These are phyloP conservation scores for Pogostemon cablin DNA, from an alignment of 257 asterid species.

Conservation along the genomic window DNA sequence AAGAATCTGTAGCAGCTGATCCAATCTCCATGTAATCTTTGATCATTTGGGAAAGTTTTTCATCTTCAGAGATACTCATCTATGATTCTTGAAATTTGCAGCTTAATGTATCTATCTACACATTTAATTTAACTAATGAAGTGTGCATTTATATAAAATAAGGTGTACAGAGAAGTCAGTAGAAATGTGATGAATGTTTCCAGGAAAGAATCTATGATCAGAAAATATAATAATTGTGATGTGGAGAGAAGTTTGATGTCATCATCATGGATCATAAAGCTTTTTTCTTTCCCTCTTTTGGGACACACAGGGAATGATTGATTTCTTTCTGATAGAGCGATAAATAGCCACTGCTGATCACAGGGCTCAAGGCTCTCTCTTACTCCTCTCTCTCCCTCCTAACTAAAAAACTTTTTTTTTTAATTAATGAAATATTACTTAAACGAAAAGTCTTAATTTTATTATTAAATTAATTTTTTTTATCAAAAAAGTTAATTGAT, in stretches of 20 bases:
- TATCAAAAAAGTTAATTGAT: no score
- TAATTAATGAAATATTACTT: no score
- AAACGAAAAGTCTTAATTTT: no score
- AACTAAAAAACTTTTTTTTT: no score
- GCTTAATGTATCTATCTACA: not conserved
- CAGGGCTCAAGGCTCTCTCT: constrained; percentile 19
- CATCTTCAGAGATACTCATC: constrained; percentile 41
- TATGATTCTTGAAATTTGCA: constrained; percentile 14
- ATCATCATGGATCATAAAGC: not conserved
- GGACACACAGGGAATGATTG: constrained; percentile 14
- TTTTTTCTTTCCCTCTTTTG: not conserved
- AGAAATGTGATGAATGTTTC: constrained; percentile 8
- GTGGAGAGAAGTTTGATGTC: constrained; percentile 6
- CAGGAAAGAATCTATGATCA: constrained; percentile 29
- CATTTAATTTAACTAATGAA: not conserved
- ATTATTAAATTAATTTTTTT: no score
- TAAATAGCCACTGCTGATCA: constrained; percentile 10
- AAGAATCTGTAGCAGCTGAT: constrained; percentile 32
- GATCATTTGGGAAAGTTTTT: constrained; percentile 33
- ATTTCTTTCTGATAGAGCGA: constrained; percentile 16
- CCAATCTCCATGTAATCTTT: constrained; percentile 39
- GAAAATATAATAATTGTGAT: constrained; percentile 1
- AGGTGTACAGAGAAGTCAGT: not conserved
- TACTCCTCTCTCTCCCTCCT: not conserved
- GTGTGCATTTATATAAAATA: not conserved